phyloP scores from a whole-genome alignment of 2,329 filamentous ascomycete genomes.

The Alternaria infectoria region DNA sequence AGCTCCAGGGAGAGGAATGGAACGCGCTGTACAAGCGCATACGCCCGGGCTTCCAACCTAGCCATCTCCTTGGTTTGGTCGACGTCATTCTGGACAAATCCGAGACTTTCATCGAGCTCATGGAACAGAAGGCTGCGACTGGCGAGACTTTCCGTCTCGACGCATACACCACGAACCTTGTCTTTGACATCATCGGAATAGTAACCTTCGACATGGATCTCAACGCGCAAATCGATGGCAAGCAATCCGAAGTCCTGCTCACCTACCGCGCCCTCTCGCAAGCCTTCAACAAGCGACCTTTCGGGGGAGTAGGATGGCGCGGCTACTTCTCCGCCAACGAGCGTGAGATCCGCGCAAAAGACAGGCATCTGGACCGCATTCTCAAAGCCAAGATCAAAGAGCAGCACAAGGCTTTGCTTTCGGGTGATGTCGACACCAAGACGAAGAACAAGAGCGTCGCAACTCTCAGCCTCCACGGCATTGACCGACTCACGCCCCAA shows the following conservation, averaged over 20 bases:
- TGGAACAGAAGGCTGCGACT: constrained; percentile 17
- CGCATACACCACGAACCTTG: constrained; percentile 21
- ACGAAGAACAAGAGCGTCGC: constrained; percentile 14
- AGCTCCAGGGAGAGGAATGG: neutral
- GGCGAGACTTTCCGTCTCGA: constrained; percentile 19
- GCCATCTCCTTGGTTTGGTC: constrained; percentile 19
- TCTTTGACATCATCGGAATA: constrained; percentile 30
- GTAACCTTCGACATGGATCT: constrained; percentile 25
- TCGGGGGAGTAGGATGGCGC: constrained; percentile 15
- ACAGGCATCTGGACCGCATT: constrained; percentile 20
- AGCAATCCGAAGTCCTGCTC: constrained; percentile 18
- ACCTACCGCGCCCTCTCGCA: constrained; percentile 24
- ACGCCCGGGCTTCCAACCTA: constrained; percentile 19
- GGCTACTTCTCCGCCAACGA: constrained; percentile 24
- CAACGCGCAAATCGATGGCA: constrained; percentile 21
- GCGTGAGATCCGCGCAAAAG: constrained; percentile 11
- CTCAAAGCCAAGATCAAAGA: constrained; percentile 19
- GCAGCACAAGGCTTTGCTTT: constrained; percentile 12
- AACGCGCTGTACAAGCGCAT: constrained; percentile 14
- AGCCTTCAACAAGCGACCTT: constrained; percentile 23
- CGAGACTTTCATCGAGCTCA: constrained; percentile 26
- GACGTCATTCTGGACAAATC: constrained; percentile 36
- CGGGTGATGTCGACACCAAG: neutral
- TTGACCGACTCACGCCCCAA: constrained; percentile 24
- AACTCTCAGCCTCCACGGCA: constrained; percentile 18